Conservation (phyloP, 2,329 filamentous ascomycete species). For the Aspergillus sojae region DNA sequence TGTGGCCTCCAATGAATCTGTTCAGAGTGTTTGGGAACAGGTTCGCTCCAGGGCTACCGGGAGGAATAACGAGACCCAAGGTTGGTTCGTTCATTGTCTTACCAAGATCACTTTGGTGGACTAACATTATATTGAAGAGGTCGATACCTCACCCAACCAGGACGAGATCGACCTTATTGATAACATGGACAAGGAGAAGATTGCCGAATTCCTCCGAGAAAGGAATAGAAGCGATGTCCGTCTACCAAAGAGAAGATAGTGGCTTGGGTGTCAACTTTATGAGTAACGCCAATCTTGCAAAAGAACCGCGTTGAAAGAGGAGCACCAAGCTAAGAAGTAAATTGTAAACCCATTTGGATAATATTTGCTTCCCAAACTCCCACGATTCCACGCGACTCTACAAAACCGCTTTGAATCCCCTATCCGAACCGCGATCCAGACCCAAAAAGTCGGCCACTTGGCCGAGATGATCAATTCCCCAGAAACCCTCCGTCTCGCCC, state of each 20-base stretch:
- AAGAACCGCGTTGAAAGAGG: neutral
- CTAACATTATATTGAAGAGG: neutral
- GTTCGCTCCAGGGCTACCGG: slow-evolving; percentile 13
- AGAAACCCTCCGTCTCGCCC: slow-evolving; percentile 59
- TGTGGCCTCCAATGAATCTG: slow-evolving; percentile 14
- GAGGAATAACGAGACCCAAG: slow-evolving; percentile 10
- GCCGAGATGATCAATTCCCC: slow-evolving; percentile 64
- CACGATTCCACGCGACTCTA: slow-evolving; percentile 11
- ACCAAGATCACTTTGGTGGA: neutral
- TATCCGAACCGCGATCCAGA: slow-evolving; percentile 43
- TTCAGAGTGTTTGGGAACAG: slow-evolving; percentile 14
- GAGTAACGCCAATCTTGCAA: neutral
- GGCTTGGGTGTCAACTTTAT: neutral
- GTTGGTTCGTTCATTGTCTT: neutral
- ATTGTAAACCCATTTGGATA: neutral
- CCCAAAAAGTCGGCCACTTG: slow-evolving; percentile 57
- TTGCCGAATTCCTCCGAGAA: slow-evolving; percentile 36
- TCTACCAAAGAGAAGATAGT: neutral
- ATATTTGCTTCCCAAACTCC: neutral
- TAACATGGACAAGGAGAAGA: slow-evolving; percentile 31
- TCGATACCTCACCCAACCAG: slow-evolving; percentile 4
- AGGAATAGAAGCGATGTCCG: slow-evolving; percentile 29
- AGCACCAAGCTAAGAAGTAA: neutral
- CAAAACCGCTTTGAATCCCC: slow-evolving; percentile 33
- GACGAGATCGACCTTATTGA: slow-evolving; percentile 31